Conservation (phyloP, 1,139 yeast species). For the Yamadazyma atmosphaerica region DNA sequence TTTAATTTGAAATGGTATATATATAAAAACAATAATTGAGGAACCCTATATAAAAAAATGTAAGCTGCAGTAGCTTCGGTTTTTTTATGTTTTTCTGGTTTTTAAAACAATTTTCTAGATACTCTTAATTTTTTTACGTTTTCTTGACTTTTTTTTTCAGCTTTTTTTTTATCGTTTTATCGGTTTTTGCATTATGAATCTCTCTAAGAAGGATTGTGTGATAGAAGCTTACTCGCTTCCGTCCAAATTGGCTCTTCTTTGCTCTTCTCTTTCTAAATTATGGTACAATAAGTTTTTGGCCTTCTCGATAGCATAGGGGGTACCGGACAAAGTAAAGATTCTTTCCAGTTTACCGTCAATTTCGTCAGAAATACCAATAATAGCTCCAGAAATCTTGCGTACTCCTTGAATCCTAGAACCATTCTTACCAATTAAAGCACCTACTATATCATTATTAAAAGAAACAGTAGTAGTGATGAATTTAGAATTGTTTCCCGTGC, state of each 20-base stretch:
- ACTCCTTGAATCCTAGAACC: slow-evolving; percentile 88
- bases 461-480: slow-evolving; percentile 35
- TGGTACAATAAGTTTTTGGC: slow-evolving; percentile 69
- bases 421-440: slow-evolving; percentile 86
- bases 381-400: slow-evolving; percentile 76
- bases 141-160: background rate
- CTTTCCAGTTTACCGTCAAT: slow-evolving; percentile 67
- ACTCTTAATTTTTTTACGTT: background rate
- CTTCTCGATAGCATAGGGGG: slow-evolving; percentile 62
- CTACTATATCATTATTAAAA: slow-evolving; percentile 84
- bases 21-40: slow-evolving; percentile 2
- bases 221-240: background rate
- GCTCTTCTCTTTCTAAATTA: slow-evolving; percentile 76
- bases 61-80: background rate
- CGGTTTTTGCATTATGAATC: slow-evolving; percentile 2
- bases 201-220: background rate
- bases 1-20: too few species aligned
- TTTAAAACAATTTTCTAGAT: background rate
- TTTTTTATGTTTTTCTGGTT: background rate
- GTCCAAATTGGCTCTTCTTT: slow-evolving; percentile 51
- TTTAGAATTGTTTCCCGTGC: slow-evolving; percentile 2
- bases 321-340: slow-evolving; percentile 71
- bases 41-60: slow-evolving; percentile 2
- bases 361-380: slow-evolving; percentile 75
- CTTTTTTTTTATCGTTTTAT: background rate